Conservation (phyloP, 495 filamentous ascomycete species). For the Daldinia childiae region DNA sequence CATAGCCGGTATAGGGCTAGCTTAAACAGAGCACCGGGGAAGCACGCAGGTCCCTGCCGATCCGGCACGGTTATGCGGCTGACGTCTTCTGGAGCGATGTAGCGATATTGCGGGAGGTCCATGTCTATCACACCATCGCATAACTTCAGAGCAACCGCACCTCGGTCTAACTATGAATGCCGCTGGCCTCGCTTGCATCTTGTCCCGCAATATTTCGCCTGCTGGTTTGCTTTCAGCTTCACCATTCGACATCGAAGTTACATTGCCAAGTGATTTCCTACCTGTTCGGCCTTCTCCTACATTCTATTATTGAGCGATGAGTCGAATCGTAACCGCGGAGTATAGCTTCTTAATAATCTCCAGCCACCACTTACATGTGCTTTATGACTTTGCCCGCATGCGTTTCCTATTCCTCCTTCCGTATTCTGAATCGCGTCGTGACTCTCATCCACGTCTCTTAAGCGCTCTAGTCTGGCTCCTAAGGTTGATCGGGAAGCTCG, state of each 20-base stretch:
- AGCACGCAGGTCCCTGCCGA: conserved; percentile 24
- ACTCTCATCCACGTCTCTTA: conserved; percentile 9
- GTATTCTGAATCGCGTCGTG: conserved; percentile 32
- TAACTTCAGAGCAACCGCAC: conserved; percentile 31
- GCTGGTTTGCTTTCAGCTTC: conserved; percentile 21
- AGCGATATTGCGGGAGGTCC: conserved; percentile 1
- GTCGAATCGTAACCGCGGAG: conserved; percentile 6
- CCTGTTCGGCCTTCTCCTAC: conserved; percentile 13
- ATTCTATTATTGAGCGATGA: conserved; percentile 1
- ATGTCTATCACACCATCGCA: conserved; percentile 26
- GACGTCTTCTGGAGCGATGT: conserved; percentile 1
- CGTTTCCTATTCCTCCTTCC: conserved; percentile 34
- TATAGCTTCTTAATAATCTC: conserved; percentile 28
- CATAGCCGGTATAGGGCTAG: conserved; percentile 23
- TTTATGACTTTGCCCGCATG: conserved; percentile 10
- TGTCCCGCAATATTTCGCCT: conserved; percentile 17
- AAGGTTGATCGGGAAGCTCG: conserved; percentile 37
- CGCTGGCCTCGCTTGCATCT: conserved; percentile 23
- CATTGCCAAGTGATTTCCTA: conserved; percentile 30
- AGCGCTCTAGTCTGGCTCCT: conserved; percentile 13
- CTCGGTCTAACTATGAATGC: conserved; percentile 33
- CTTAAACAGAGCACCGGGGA: conserved; percentile 2
- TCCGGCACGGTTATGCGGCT: conserved; percentile 37
- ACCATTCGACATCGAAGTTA: conserved; percentile 16
- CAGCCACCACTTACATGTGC: conserved; percentile 6